Base-by-base conservation (phyloP, 805 yeast genomes). In the Starmerella riodocensis region DNA sequence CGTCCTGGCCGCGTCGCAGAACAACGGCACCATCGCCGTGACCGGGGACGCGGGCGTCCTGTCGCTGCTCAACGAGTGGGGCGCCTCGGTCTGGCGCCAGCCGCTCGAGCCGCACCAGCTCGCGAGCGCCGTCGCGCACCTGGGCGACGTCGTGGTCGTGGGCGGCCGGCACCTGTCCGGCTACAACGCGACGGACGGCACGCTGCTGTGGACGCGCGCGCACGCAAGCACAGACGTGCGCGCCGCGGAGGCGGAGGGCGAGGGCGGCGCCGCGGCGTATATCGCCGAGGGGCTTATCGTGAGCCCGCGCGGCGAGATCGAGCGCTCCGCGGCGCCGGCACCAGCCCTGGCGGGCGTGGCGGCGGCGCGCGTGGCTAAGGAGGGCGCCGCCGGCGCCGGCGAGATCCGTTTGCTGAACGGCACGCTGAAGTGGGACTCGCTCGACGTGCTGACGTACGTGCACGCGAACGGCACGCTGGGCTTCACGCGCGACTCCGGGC, bases 401-500 rank as follows among this genome's bases (percentile, higher is more conserved):
- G n/a, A n/a, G n/a, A n/a, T n/a, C n/a, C n/a, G n/a, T n/a, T 18
- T 39, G 18, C 4, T 9, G n/a, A 19, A 20, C n/a, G 48, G 39
- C 9, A 34, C 31, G 17, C 26, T 42, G 29, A 26, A 16, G n/a
- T 42, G 48, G 48, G 38, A 41, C 34, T 23, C 19, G 13, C 19
- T 17, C 24, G 47, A 44, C 19, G 44, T 45, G 9, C 24, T 45
- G 11, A 20, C 13, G 7, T 26, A 32, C 30, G 14, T 6, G 2
- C 23, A 31, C 12, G 25, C 11, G 11, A 29, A 14, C 22, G 22
- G 40, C 17, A 43, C 46, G 19, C 34, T 37, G 6, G 17, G 21
- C 6, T 55, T 57, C 58, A 32, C 46, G 6, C 50, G 57, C 7
- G 53, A 57, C 17, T 60, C 59, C 34, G 53, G 58, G 12, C 45